Evolutionary conservation across 805 yeast genomes (phyloP), one percentile per base, ranked within the genome.

Genomic region (Peterozyma toletana): DNA sequence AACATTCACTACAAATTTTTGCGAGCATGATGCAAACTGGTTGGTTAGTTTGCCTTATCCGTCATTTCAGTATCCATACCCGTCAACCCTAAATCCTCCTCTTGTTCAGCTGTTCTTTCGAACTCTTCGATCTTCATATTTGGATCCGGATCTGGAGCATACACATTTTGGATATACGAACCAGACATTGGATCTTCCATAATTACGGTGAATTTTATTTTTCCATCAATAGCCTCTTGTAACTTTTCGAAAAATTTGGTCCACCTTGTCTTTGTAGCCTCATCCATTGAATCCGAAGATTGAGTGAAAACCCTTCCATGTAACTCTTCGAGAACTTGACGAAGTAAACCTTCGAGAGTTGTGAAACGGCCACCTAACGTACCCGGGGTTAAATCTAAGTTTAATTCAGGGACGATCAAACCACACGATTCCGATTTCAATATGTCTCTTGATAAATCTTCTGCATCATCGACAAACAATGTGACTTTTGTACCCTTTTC

Each of bases 341-440:
- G 73, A 53, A 93, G 67, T 44, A 93, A 73, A 49, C 99, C 99
- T 67, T 93, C 99, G 50, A 93, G 70, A 13, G 99, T 93, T 38
- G 99, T 93, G 70, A 93, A 93, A 60, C 99, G 78, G 46, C 99
- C 99, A 48, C 99, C 99, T 41, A 93, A 71, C 2, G 99, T 93
- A 48, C 99, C 99, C 35, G 96, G 90, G 13, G 90, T 87, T 56
- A 93, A 77, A 63, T 93, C 99, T 53, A 93, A 75, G 57, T 78
- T 79, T 48, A 93, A 71, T 66, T 93, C 99, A 4, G 99, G 98
- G 46, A 91, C 74, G 16, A 64, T 67, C 66, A 93, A 59, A 4
- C 89, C 83, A 68, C 98, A 91, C 11, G 96, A 85, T 68, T 93
- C 99, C 14, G 95, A 83, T 67, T 93, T 93, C 55, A 93, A 74